Evolutionary conservation across 441 rosid species (phyloP), one percentile per base, ranked within the genome.

Genomic region (Gossypium lobatum): DNA sequence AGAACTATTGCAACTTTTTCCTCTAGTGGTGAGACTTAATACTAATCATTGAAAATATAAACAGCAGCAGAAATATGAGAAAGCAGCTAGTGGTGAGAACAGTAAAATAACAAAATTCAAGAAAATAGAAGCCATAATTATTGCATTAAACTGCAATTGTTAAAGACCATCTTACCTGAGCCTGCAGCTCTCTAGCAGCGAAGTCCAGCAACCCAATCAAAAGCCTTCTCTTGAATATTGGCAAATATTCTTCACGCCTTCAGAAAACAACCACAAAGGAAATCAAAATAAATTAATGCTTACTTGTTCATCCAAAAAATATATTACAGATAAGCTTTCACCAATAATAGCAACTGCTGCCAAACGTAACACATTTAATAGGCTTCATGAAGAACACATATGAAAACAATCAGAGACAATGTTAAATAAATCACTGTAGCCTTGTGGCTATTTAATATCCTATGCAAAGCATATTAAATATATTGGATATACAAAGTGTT

Each of bases 221-320:
- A 78, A 96, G 99, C 85, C 95, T 87, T 85, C 99, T 86, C 83
- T 96, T 96, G 80, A 94, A 92, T 76, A 96, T 77, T 71, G 99
- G 99, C 80, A 96, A 83, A 59, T 98, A 90, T 81, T 94, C 95
- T 85, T 94, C 99, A 1, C 99, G 98, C 82, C 99, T 96, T 81
- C 79, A 84, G 79, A 82, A 75, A 72, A 77, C 61, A 73, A 64
- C 50, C 69, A 48, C 78, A 57, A 26, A 20, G 73, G 58, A 34
- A 55, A 53, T 28, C 46, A 71, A 52, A 48, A 45, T 16, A 57
- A 34, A 59, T 20, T 57, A 58, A 50, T 45, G 18, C 0, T 46
- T 62, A 48, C 61, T 73, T 53, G n/a, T 13, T 73, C n/a, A 4
- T 52, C 5, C 26, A 53, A 50, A 66, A 66, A 25, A 20, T 18